Conservation (phyloP, 257 asterid species). For the Solanum chiquidenum region DNA sequence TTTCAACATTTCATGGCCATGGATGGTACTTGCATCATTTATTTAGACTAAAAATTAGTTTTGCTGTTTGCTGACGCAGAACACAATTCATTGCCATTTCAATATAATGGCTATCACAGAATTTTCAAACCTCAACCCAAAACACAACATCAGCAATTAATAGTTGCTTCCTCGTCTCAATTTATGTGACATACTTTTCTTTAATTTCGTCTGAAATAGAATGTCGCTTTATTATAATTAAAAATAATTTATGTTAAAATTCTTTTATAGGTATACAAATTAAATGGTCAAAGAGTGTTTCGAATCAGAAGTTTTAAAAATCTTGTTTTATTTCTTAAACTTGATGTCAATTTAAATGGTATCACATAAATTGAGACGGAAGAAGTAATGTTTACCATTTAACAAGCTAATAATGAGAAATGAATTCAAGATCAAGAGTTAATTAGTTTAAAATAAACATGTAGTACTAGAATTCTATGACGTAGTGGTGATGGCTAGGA, state of each 20-base stretch:
- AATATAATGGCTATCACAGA: not conserved
- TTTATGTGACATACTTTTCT: not conserved
- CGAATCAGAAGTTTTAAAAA: not conserved
- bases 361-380: not conserved
- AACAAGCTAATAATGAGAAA: not conserved
- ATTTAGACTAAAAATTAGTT: not conserved
- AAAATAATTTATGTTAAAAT: not conserved
- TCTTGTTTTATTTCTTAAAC: not conserved
- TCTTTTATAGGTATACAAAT: not conserved
- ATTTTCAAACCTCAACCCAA: not conserved
- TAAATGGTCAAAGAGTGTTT: not conserved
- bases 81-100: not conserved
- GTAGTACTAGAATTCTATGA: not conserved
- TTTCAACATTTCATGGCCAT: not conserved
- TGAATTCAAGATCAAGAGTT: not conserved
- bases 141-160: not conserved
- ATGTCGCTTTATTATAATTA: not conserved
- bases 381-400: not conserved
- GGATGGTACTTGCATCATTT: not conserved
- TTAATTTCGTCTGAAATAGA: not conserved
- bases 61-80: not conserved
- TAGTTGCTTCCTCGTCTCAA: accelerated
- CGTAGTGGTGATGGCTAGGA: not conserved
- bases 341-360: not conserved
- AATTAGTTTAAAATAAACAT: not conserved